A percentile compares a stretch with the other conserved stretches of the same genome.
These are phyloP conservation scores for Saccharomycopsis schoenii DNA, from an alignment of 805 yeast species.

Conservation along the genomic window DNA sequence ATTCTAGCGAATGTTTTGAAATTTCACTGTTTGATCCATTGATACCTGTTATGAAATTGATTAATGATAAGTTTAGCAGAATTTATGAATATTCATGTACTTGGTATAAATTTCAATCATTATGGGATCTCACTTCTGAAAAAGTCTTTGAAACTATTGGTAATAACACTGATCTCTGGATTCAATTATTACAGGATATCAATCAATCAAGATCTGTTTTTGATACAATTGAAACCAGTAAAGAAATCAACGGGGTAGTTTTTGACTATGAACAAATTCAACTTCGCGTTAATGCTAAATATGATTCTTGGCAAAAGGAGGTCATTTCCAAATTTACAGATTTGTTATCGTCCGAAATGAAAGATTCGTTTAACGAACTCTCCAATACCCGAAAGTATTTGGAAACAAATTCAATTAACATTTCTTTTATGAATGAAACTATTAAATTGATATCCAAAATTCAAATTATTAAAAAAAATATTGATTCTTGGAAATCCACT, in stretches of 20 bases:
- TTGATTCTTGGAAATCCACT: conserved; percentile 20
- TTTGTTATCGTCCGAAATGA: conserved; percentile 27
- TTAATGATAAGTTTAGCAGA: conserved; percentile 27
- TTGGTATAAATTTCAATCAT: conserved; percentile 48
- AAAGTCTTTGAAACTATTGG: conserved; percentile 30
- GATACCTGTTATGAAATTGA: conserved; percentile 15
- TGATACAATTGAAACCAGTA: conserved; percentile 37
- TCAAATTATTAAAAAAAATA: conserved; percentile 24
- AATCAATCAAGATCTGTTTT: conserved; percentile 35
- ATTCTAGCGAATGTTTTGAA: neutral
- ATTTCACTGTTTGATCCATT: neutral
- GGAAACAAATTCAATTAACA: conserved; percentile 29
- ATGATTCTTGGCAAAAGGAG: conserved; percentile 48
- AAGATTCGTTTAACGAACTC: conserved; percentile 26
- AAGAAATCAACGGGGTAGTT: conserved; percentile 32
- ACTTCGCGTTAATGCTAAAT: conserved; percentile 39
- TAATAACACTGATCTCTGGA: conserved; percentile 37
- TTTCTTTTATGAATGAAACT: conserved; percentile 31
- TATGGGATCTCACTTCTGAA: conserved; percentile 48
- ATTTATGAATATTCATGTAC: conserved; percentile 31
- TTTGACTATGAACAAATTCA: conserved; percentile 48
- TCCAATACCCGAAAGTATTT: conserved; percentile 26
- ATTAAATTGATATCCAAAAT: conserved; percentile 32
- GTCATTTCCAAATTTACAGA: conserved; percentile 33
- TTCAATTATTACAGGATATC: conserved; percentile 34